Conservation (phyloP, 192 early-diverging fungal genomes). For the Backusella tuberculispora region DNA sequence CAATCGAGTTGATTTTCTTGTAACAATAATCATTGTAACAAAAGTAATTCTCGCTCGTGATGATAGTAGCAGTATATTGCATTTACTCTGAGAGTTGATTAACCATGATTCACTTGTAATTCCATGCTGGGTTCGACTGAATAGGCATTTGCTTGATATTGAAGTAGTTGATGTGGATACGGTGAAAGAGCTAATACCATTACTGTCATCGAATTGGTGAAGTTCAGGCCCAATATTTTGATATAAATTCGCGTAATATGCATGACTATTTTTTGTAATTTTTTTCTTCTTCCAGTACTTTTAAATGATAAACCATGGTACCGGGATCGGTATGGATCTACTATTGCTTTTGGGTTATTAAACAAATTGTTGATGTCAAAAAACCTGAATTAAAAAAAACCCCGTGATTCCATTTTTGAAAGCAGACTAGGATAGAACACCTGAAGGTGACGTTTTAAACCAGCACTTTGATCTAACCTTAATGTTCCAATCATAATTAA, state of each 20-base stretch:
- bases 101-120: neutral
- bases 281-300: conserved; percentile 69
- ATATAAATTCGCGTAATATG: conserved; percentile 16
- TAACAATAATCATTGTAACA: neutral
- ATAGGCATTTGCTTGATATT: neutral
- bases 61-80: neutral
- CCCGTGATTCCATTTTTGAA: conserved; percentile 67
- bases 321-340: conserved; percentile 89
- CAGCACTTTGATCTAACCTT: conserved; percentile 91
- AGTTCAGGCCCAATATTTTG: conserved; percentile 1
- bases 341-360: conserved; percentile 60
- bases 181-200: neutral
- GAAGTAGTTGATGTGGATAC: neutral
- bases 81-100: neutral
- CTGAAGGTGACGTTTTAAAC: conserved; percentile 78
- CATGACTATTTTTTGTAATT: conserved; percentile 72
- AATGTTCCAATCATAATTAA: neutral
- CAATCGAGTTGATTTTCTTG: neutral
- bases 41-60: neutral
- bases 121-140: neutral
- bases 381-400: conserved; percentile 71
- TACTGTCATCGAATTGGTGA: neutral
- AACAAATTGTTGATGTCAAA: too few relatives aligned
- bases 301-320: conserved; percentile 83
- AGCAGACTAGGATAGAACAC: conserved; percentile 81